Evolutionary conservation across 75 land plant genomes (phyloP), one percentile per base, ranked within the genome.

Genomic region (Pinus albicaulis): DNA sequence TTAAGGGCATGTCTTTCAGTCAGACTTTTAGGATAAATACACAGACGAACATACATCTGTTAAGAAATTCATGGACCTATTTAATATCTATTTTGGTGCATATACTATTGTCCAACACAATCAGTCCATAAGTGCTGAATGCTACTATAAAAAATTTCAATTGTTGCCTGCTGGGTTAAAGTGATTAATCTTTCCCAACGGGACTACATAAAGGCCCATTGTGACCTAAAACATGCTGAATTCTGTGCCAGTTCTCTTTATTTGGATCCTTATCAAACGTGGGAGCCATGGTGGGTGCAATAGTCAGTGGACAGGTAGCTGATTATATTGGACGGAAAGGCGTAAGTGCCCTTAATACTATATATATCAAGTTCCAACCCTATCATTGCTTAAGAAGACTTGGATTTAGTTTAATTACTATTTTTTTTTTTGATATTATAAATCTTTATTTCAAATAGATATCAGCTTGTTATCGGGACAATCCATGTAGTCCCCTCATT

Each of bases 271-370:
- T 95, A 16, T 78, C 89, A 8, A 95, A 93, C 75, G 94, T 91
- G 7, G 98, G 98, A 3, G 96, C 94, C 56, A 95, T 95, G 98
- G 86, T 91, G 75, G 98, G 98, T 4, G 98, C 98, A 6, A 93
- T 95, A 55, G 77, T 91, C 25, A 93, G 97, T 76, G 98, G 98
- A 22, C 96, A 91, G 74, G 84, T 95, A 70, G 87, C 96, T 12
- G 98, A 95, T 59, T 86, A 91, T 78, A 83, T 95, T 76, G 98
- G 98, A 16, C 85, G 98, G 11, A 91, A 91, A 89, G 93, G 94
- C 88, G 98, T 95, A 78, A 48, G 73, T 25, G 70, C n/a, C 55
- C 52, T 72, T 53, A 23, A 48, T 72, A n/a, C 23, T 72, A 4
- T 8, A 59, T 7, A 59, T 59, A 7, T 59, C 23, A 20, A 59